Evolutionary conservation across 2,329 filamentous ascomycete species (phyloP), one percentile per base, ranked within the genome.

Genomic region (Penicillium freii): DNA sequence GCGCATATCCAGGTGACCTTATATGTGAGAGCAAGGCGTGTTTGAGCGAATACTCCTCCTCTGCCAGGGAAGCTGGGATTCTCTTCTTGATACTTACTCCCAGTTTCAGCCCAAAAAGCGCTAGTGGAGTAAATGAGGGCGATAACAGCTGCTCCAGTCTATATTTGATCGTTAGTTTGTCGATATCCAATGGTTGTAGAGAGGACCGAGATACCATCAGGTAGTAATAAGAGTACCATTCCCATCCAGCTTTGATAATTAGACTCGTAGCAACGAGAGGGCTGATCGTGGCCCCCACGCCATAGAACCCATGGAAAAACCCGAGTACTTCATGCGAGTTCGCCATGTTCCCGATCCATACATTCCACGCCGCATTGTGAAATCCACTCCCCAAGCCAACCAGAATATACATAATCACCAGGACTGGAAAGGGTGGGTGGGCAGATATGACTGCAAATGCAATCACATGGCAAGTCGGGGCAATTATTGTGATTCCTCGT

Each of bases 241-340:
- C 29, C 62, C 57, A 62, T 11, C 57, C 2, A 75, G 77, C 58
- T 64, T 84, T 85, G 0, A 86, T 85, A 25, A 91, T 82, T 81
- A 92, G 84, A 17, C 82, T 81, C 0, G 89, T 91, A 1, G 88
- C 88, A 57, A 91, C 81, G 3, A 91, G 73, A 0, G 89, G 62
- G 36, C 62, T 64, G 3, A 64, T 36, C 10, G 62, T 64, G 5
- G 60, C 62, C 2, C 90, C 90, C 0, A 90, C 67, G 0, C 88
- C 88, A 67, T 91, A 93, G 38, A 84, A 83, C 0, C 84, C 87
- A 69, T 92, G 89, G 27, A 92, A 73, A 57, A 91, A 80, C 1
- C 90, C 89, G 1, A 91, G 81, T 0, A 92, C 78, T 68, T 90
- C 85, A 69, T 92, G 91, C 13, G 87, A 83, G 57, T 84, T 83